A percentile compares a stretch with the other conserved stretches of the same genome.
phyloP scores from a whole-genome alignment of 768 basidiomycete species.

The Kwoniella europaea region DNA sequence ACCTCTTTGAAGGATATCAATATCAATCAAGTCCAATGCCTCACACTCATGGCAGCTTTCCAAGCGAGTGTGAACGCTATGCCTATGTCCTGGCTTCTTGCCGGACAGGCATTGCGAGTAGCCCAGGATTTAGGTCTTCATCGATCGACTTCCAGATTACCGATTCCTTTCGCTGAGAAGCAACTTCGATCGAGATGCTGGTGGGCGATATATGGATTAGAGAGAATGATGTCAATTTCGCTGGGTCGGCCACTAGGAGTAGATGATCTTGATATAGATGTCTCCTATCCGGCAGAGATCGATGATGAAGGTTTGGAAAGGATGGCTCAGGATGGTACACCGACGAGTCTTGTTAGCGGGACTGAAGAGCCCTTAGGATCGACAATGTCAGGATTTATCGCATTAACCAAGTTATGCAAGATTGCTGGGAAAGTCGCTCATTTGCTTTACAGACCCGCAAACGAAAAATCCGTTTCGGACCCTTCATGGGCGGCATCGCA shows the following conservation, averaged over 20 bases:
- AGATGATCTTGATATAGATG: slow-evolving; percentile 88
- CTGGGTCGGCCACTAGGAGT: slow-evolving; percentile 85
- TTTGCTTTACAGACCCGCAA: slow-evolving; percentile 44
- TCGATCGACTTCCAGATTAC: slow-evolving; percentile 78
- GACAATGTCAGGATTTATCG: slow-evolving; percentile 80
- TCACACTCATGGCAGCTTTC: slow-evolving; percentile 83
- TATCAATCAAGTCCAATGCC: slow-evolving; percentile 84
- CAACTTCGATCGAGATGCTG: slow-evolving; percentile 88
- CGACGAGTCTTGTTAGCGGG: slow-evolving; percentile 51
- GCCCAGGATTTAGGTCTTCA: slow-evolving; percentile 92
- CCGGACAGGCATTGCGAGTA: slow-evolving; percentile 85
- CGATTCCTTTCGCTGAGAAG: slow-evolving; percentile 75
- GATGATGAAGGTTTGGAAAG: slow-evolving; percentile 81
- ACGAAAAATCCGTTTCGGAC: slow-evolving; percentile 66
- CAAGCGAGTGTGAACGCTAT: slow-evolving; percentile 90
- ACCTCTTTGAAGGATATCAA: slow-evolving; percentile 87
- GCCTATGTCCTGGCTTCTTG: slow-evolving; percentile 89
- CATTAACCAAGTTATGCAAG: slow-evolving; percentile 77
- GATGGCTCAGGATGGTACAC: slow-evolving; percentile 60
- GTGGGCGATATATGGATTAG: slow-evolving; percentile 91
- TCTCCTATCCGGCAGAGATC: slow-evolving; percentile 78
- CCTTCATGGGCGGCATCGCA: slow-evolving; percentile 75
- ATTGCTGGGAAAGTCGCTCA: slow-evolving; percentile 69
- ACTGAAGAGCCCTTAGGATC: slow-evolving; percentile 59
- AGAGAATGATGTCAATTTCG: slow-evolving; percentile 80